phyloP scores from a whole-genome alignment of 2,329 filamentous ascomycete genomes.

The Lachnum nothofagi region DNA sequence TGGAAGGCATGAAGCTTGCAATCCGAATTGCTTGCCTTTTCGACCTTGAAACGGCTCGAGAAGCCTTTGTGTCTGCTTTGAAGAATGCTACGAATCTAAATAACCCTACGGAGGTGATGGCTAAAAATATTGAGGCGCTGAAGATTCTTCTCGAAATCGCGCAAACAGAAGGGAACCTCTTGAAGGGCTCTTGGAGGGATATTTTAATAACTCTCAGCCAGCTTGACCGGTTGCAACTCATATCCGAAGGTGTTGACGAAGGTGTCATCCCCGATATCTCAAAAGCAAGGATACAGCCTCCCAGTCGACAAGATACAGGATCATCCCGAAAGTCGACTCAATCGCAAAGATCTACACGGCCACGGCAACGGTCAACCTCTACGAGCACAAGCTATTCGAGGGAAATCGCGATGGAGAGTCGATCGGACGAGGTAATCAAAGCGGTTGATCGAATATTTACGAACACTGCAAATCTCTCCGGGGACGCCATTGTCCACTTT shows the following conservation, averaged over 20 bases:
- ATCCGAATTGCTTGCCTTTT: slow-evolving; percentile 92
- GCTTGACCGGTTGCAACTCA: slow-evolving; percentile 88
- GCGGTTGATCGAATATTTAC: slow-evolving; percentile 95
- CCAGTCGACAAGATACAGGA: slow-evolving; percentile 44
- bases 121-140: slow-evolving; percentile 92
- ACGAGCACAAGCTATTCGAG: slow-evolving; percentile 49
- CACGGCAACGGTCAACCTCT: slow-evolving; percentile 48
- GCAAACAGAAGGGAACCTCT: slow-evolving; percentile 82
- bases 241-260: slow-evolving; percentile 91
- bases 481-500: slow-evolving; percentile 93
- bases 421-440: slow-evolving; percentile 87
- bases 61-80: slow-evolving; percentile 89
- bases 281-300: slow-evolving; percentile 66
- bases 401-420: slow-evolving; percentile 85
- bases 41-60: slow-evolving; percentile 84
- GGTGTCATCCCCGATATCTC: slow-evolving; percentile 88
- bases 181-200: slow-evolving; percentile 91
- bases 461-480: slow-evolving; percentile 86
- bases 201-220: slow-evolving; percentile 93
- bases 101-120: slow-evolving; percentile 89
- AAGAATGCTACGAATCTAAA: slow-evolving; percentile 94
- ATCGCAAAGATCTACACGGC: slow-evolving; percentile 41
- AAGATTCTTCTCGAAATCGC: slow-evolving; percentile 89
- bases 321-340: slow-evolving; percentile 64
- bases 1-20: slow-evolving; percentile 91